Percentiles rank a stretch among this genome's conserved stretches.
phyloP scores from a whole-genome alignment of 441 rosid genomes.

The Brassica hybrid region DNA sequence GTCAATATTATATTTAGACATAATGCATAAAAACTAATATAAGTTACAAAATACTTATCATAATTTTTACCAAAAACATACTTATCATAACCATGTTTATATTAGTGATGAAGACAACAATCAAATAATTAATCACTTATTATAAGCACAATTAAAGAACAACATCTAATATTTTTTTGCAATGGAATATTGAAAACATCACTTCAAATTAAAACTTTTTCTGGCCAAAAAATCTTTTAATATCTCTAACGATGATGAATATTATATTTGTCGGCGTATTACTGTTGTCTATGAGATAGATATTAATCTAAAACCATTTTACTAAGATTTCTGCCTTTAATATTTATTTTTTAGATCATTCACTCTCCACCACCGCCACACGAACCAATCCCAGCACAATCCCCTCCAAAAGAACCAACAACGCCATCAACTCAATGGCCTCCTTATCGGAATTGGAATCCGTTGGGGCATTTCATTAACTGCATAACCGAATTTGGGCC shows the following conservation, averaged over 20 bases:
- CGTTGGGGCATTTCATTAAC: constrained; percentile 24
- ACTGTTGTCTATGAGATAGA: neutral
- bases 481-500: constrained; percentile 18
- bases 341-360: neutral
- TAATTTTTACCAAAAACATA: neutral
- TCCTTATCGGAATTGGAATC: neutral
- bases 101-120: neutral
- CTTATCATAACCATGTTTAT: neutral
- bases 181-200: neutral
- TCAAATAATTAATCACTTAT: neutral
- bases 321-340: neutral
- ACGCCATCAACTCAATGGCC: neutral
- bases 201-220: neutral
- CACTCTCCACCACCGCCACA: constrained; percentile 2
- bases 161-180: neutral
- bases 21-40: neutral
- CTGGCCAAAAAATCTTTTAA: neutral
- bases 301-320: neutral
- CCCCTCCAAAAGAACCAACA: neutral
- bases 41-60: neutral
- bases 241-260: neutral
- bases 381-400: constrained; percentile 1
- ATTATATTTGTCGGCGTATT: neutral
- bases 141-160: neutral
- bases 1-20: neutral